Evolutionary conservation across 2,329 filamentous ascomycete genomes (phyloP), one percentile per base, ranked within the genome.

Genomic region (Pseudogymnoascus destructans): DNA sequence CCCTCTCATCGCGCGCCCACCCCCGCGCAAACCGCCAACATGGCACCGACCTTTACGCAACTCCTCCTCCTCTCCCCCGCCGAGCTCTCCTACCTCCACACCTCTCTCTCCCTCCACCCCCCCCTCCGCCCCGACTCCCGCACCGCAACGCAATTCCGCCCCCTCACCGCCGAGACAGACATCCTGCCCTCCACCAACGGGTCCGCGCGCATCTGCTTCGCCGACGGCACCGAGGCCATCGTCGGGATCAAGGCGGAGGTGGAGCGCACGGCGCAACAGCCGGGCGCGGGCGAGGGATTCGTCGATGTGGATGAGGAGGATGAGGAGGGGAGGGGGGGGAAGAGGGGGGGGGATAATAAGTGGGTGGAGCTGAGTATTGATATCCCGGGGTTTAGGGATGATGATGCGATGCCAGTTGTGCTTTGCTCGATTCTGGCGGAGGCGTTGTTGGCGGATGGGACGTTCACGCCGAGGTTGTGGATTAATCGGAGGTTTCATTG

Each of bases 201-300:
- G 61, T 95, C 88, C 72, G 92, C 93, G 60, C 83, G 95, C 32
- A 86, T 98, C 52, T 95, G 92, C 64, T 95, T 97, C 70, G 84
- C 90, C 3, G 93, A 98, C 70, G 93, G 93, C 56, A 95, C 90
- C 1, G 93, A 98, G 72, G 93, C 93, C 5, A 86, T 98, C 61
- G 93, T 96, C 5, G 93, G 93, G 49, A 85, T 96, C 61, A 98
- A 97, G 74, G 90, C 89, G 0, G 92, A 97, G 73, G 88, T 97
- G 3, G 90, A 95, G 71, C 85, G 81, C 74, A 89, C 85, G 15
- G 66, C 62, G 55, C 65, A 67, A 23, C 63, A 67, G 60, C 62
- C 60, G 55, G 57, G 58, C 27, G 49, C 57, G 15, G 60, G 55
- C 15, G 57, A 64, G 55, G 65, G 64, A 38, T 65, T 64, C 15